A percentile compares a stretch with the other conserved stretches of the same genome.
These are phyloP conservation scores for Colletotrichum sp. DNA, from an alignment of 2,329 filamentous ascomycete species.

Conservation along the genomic window DNA sequence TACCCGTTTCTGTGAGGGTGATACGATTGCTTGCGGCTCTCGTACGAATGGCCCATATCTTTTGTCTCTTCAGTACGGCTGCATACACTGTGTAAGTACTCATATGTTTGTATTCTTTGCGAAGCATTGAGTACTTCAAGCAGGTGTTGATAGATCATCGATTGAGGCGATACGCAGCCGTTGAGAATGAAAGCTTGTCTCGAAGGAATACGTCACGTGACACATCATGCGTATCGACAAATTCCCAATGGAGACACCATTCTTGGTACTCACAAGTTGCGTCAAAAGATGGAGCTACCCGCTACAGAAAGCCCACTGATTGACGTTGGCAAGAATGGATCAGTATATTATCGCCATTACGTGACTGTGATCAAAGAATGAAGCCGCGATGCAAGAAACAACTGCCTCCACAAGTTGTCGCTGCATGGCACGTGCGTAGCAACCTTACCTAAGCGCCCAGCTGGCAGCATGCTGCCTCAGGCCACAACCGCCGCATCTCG, in stretches of 20 bases:
- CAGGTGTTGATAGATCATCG: neutral
- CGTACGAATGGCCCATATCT: neutral
- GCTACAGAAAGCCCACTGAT: neutral
- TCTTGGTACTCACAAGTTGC: neutral
- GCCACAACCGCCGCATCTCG: constrained; percentile 27
- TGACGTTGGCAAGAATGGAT: neutral
- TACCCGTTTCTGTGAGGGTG: neutral
- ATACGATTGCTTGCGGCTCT: neutral
- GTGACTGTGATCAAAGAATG: neutral
- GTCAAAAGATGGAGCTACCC: neutral
- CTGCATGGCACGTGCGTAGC: neutral
- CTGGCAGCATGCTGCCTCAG: constrained; percentile 25
- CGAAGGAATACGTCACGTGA: neutral
- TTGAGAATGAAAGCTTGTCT: neutral
- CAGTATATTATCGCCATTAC: neutral
- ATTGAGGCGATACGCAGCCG: neutral
- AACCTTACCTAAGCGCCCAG: neutral
- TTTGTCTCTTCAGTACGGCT: neutral
- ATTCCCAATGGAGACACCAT: neutral
- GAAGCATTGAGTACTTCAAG: neutral
- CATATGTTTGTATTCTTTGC: neutral
- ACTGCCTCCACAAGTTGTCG: neutral
- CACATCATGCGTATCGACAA: rapidly evolving
- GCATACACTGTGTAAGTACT: neutral
- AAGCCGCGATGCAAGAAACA: neutral